Evolutionary conservation across 805 yeast genomes (phyloP).

Genomic region (Yamadazyma tumulicola): DNA sequence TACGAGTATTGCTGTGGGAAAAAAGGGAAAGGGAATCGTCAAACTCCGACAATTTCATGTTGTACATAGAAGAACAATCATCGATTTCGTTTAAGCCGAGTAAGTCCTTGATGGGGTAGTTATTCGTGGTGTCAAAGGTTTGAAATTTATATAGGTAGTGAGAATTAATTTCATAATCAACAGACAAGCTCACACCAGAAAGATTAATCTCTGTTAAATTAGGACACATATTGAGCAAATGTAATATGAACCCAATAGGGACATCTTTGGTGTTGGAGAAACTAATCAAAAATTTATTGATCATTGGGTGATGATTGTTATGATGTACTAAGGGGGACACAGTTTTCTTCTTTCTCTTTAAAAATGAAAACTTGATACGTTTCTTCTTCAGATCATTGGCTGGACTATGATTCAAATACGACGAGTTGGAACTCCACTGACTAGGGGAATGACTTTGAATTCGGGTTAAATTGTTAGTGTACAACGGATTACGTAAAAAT

Average conservation of each 20-base stretch:
- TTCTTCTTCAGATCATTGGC: slow-evolving; percentile 4
- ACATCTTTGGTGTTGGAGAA: slow-evolving; percentile 69
- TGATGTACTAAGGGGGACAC: not conserved
- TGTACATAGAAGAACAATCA: slow-evolving; percentile 13
- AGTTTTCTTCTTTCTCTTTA: slow-evolving; percentile 8
- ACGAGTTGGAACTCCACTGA: not conserved
- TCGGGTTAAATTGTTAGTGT: slow-evolving; percentile 25
- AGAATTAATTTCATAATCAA: slow-evolving; percentile 57
- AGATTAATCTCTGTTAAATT: slow-evolving; percentile 55
- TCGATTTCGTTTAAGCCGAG: slow-evolving; percentile 10
- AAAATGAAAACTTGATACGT: slow-evolving; percentile 6
- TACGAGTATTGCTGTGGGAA: not conserved
- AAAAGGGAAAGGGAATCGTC: slow-evolving; percentile 12
- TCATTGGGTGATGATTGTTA: slow-evolving; percentile 48
- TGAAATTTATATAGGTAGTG: slow-evolving; percentile 33
- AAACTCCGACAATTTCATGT: slow-evolving; percentile 6
- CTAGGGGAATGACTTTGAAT: slow-evolving; percentile 12
- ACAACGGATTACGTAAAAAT: slow-evolving; percentile 66
- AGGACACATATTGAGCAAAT: slow-evolving; percentile 64
- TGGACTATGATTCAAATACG: not conserved
- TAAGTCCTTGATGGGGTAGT: slow-evolving; percentile 30
- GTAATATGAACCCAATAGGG: slow-evolving; percentile 75
- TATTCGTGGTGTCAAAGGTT: slow-evolving; percentile 36
- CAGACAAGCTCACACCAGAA: slow-evolving; percentile 58
- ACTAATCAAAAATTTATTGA: slow-evolving; percentile 56